phyloP scores from a whole-genome alignment of 768 basidiomycete species.

The Chalciporus pseudorubinellus region DNA sequence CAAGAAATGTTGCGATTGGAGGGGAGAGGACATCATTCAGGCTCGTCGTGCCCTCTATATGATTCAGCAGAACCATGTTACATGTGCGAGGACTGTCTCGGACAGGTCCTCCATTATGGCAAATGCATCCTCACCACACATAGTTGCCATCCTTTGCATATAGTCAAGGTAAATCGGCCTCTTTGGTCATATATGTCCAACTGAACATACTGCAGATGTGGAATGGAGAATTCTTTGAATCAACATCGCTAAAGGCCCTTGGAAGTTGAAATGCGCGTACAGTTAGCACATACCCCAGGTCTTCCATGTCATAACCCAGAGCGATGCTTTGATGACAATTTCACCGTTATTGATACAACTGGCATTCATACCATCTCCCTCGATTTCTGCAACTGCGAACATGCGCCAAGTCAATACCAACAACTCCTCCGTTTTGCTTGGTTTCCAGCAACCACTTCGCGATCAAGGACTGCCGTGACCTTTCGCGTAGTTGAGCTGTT shows the following conservation, averaged over 20 bases:
- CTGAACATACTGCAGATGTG: no score
- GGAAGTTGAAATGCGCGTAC: not conserved
- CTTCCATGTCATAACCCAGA: not conserved
- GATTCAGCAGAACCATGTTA: not conserved
- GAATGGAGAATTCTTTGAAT: no score
- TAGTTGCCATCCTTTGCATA: not conserved
- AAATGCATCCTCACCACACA: not conserved
- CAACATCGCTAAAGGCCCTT: not conserved
- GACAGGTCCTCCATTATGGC: not conserved
- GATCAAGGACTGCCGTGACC: not conserved
- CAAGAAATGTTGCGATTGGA: constrained; percentile 3
- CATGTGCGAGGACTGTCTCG: constrained; percentile 1
- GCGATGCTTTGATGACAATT: not conserved
- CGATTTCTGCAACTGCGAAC: not conserved
- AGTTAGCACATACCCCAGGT: not conserved
- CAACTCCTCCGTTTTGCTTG: not conserved
- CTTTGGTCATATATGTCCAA: no score
- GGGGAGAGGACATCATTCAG: not conserved
- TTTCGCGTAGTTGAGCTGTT: not conserved
- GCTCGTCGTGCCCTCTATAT: not conserved
- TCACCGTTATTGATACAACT: not conserved
- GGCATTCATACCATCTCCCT: not conserved
- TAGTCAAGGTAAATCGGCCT: constrained; percentile 7
- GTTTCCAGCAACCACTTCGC: constrained; percentile 1
- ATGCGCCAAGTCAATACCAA: not conserved